Conservation (phyloP, 306 rosid species). For the Acacia confusa region DNA sequence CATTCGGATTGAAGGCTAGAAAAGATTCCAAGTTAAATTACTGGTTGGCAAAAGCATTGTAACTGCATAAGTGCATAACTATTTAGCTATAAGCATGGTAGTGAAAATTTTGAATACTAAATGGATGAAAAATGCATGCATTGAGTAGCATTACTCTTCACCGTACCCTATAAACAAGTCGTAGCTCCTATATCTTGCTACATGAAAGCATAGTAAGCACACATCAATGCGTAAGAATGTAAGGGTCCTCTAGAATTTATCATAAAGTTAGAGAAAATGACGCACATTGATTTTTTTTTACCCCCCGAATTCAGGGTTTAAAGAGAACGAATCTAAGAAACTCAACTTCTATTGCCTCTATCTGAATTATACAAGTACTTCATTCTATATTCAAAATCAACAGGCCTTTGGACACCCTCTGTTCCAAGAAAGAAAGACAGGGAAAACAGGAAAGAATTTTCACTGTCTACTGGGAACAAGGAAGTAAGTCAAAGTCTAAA, state of each 20-base stretch:
- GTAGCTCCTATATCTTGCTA: neutral
- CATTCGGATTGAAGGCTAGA: neutral
- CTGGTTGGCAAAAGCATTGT: neutral
- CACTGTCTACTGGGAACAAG: neutral
- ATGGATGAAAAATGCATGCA: neutral
- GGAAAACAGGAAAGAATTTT: neutral
- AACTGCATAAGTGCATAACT: neutral
- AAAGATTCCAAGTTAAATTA: neutral
- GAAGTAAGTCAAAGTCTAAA: neutral
- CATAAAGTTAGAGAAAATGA: neutral
- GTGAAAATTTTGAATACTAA: neutral
- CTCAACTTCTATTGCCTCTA: neutral
- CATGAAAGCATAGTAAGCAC: neutral
- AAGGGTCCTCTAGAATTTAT: neutral
- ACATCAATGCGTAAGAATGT: neutral
- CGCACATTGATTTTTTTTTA: neutral
- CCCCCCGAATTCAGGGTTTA: neutral
- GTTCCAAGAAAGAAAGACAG: neutral
- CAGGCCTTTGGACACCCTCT: neutral
- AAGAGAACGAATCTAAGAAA: neutral
- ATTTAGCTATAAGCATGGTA: neutral
- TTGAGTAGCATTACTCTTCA: neutral
- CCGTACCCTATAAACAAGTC: neutral
- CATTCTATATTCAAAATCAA: neutral
- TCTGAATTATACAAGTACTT: neutral